Evolutionary conservation across 306 rosid species (phyloP), one percentile per base, ranked within the genome.

Genomic region (Cucurbita pepo): DNA sequence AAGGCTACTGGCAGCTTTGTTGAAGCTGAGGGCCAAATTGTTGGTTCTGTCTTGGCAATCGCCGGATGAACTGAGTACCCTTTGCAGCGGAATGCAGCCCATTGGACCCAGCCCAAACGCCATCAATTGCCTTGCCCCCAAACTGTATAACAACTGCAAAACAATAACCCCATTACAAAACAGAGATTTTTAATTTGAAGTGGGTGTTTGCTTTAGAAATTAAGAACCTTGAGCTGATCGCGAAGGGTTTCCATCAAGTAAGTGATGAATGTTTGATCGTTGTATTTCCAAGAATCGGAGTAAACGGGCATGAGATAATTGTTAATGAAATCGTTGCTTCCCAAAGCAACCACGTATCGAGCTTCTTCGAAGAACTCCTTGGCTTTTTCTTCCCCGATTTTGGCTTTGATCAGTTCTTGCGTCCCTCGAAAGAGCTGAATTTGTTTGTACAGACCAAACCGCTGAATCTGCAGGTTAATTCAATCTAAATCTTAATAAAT

Each of bases 281-380:
- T 91, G 85, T 94, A 91, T 56, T 75, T 89, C 97, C 97, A 94
- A 5, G 99, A 89, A 78, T 94, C 99, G 0, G 54, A 41, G 56
- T 91, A 94, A 78, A 86, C 85, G n/a, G 99, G 96, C 97, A 88
- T 91, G 75, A 94, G 81, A 86, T 88, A 94, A 67, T 94, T 91
- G 87, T 94, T 94, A 70, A 91, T 94, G 85, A 94, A 91, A 44
- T 94, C 99, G 50, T 94, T 94, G 82, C 99, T 94, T 14, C 99
- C 97, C 72, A 94, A 78, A 70, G 99, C 97, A 8, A 91, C 88
- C 65, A 91, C 96, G 77, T 88, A 94, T 40, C 59, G 81, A 47
- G 90, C 83, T 56, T 41, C 88, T 74, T 76, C 77, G 81, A 88
- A 94, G 80, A 89, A 91, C 53, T 84, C 82, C 1, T 81, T 76